Evolutionary conservation across 2,329 filamentous ascomycete species (phyloP), one percentile per base, ranked within the genome.

Genomic region (Nemania sp.): DNA sequence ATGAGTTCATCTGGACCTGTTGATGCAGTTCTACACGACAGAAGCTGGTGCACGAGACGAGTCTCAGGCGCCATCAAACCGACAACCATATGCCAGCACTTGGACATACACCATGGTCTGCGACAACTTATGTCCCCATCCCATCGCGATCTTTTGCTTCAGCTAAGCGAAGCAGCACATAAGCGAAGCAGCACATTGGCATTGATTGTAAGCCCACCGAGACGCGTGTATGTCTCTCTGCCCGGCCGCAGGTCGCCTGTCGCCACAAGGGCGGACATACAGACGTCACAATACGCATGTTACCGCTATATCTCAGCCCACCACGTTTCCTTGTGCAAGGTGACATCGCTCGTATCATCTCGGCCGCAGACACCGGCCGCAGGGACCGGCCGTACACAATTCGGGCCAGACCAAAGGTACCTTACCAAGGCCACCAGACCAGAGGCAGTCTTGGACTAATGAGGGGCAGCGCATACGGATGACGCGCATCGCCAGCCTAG

Each of bases 311-410:
- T n/a, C 11, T 20, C 40, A 17, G n/a, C 35, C 45, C 12, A 25
- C 46, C 34, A 56, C 39, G 39, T 60, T 35, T 50, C 20, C 32
- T 54, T 32, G 39, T 47, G 39, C 6, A n/a, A 57, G 48, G 53
- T 43, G 34, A 12, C 25, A 39, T 35, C 42, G n/a, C 21, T 43
- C 43, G n/a, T 20, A 42, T 46, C 5, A 18, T 15, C 9, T 11
- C 18, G 32, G 20, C 29, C n/a, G 29, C 18, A 34, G 4, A n/a
- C 5, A 32, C 12, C 17, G 20, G 20, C 11, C 21, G 25, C 11
- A 34, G 53, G 13, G 18, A n/a, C 11, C 15, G 35, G 11, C 15
- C 35, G 35, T n/a, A 39, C 4, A 39, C 35, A 39, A 4, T 18
- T 18, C n/a, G 4, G 39, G 32, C n/a, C 7, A 13, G 15, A 20